Conservation (phyloP, 495 filamentous ascomycete genomes). For the Filosporella fistucella region DNA sequence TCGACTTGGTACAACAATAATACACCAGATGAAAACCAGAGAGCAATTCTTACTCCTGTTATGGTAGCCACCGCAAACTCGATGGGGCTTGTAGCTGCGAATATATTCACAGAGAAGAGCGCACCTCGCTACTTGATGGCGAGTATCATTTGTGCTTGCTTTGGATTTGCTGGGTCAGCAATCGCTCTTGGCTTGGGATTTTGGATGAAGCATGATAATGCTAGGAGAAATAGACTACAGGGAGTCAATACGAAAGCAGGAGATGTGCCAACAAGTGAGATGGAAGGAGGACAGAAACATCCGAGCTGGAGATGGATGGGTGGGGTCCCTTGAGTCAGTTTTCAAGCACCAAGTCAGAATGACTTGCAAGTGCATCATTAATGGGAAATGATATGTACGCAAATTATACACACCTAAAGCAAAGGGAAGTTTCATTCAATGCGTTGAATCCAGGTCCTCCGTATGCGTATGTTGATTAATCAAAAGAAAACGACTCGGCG, state of each 20-base stretch:
- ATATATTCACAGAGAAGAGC: conserved; percentile 7
- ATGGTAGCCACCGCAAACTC: conserved; percentile 4
- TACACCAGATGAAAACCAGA: conserved; percentile 8
- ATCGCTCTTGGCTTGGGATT: conserved; percentile 1
- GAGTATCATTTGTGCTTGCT: conserved; percentile 9
- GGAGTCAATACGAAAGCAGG: conserved; percentile 3
- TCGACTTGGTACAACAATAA: conserved; percentile 19
- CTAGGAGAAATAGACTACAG: not conserved
- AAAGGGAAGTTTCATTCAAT: too few species aligned
- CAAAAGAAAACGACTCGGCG: too few species aligned
- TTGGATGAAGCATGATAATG: conserved; percentile 13
- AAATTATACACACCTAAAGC: too few species aligned
- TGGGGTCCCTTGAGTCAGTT: conserved; percentile 1
- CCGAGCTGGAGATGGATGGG: conserved; percentile 14
- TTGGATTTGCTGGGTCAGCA: conserved; percentile 2
- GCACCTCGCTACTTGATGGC: conserved; percentile 9
- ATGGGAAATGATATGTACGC: too few species aligned
- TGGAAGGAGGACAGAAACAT: conserved; percentile 7
- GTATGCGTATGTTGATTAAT: too few species aligned
- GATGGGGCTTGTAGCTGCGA: conserved; percentile 7
- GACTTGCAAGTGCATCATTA: not conserved
- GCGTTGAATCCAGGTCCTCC: too few species aligned
- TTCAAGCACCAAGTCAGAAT: too few species aligned
- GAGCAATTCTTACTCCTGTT: conserved; percentile 5
- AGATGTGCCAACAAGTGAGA: conserved; percentile 8